phyloP scores from a whole-genome alignment of 495 filamentous ascomycete species.

The Penicillium soppii region DNA sequence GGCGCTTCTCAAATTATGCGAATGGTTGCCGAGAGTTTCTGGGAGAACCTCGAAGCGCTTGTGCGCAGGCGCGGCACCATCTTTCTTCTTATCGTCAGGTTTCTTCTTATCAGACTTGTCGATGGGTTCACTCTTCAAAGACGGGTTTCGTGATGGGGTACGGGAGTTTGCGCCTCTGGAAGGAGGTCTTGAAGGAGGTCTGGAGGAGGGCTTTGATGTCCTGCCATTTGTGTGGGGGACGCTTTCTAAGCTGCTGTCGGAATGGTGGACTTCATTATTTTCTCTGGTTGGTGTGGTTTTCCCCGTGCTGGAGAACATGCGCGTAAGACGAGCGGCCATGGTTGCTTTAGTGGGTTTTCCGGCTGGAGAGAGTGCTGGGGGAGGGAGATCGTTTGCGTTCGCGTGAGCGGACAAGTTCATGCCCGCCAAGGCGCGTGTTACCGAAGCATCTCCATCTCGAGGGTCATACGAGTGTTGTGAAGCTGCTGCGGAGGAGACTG shows the following conservation, averaged over 20 bases:
- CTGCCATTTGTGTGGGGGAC: conserved; percentile 26
- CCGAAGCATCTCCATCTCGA: conserved; percentile 45
- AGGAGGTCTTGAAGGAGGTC: conserved; percentile 36
- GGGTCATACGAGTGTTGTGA: conserved; percentile 41
- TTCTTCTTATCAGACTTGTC: conserved; percentile 35
- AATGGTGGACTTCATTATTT: conserved; percentile 29
- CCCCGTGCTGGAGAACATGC: conserved; percentile 55
- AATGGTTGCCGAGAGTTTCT: conserved; percentile 64
- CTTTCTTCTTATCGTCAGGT: conserved; percentile 43
- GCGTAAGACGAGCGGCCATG: conserved; percentile 57
- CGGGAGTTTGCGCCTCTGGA: conserved; percentile 31
- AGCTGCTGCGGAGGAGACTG: conserved; percentile 44
- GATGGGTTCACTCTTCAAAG: conserved; percentile 37
- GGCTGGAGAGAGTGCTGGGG: conserved; percentile 28
- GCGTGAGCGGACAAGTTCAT: conserved; percentile 39
- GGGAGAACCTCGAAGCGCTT: conserved; percentile 60
- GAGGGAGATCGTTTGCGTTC: conserved; percentile 37
- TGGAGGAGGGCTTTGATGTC: conserved; percentile 32
- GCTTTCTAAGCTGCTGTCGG: conserved; percentile 43
- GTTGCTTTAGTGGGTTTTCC: conserved; percentile 47
- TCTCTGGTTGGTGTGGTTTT: conserved; percentile 33
- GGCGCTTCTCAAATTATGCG: conserved; percentile 81
- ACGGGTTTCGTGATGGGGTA: conserved; percentile 43
- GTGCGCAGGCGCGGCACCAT: conserved; percentile 33
- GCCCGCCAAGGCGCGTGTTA: conserved; percentile 49